Base-by-base conservation (phyloP, 2,329 filamentous ascomycete genomes). In the Colletotrichum tabaci region DNA sequence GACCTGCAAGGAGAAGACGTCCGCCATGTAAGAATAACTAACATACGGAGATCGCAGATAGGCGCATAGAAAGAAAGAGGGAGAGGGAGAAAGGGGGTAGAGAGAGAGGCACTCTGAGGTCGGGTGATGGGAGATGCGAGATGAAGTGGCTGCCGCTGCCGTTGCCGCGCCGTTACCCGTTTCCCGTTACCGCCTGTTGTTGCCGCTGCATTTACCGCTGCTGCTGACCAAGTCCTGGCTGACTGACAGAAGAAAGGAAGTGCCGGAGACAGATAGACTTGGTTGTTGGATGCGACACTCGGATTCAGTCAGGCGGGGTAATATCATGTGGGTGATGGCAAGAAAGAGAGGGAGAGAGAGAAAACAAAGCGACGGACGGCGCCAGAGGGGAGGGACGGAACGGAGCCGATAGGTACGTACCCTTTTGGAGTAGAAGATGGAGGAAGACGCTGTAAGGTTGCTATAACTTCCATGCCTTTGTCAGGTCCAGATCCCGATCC, bases 141-240 rank as follows among this genome's bases (percentile, higher is more conserved):
- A 21, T 61, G 42, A 26, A 46, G 57, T 66, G 47, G 64, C 63
- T 52, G 61, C 21, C 53, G 64, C 50, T 66, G 61, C 21, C 53
- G 64, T 47, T 66, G 61, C 40, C 47, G 65, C 65, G 71, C 10
- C 58, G 49, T 58, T 58, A 66, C 30, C 30, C 30, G 30, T 35
- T 35, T 35, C 30, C 70, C 62, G 21, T 63, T 56, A 47, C 65
- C 58, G 67, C 30, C 30, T 44, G 47, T 46, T 40, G 42, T 26
- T 49, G 60, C 69, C 38, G 42, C 50, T 60, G 49, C 46, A 35
- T 35, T 46, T 61, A 46, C 46, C 38, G 15, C 58, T 53, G 26
- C 35, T n/a, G 63, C 63, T 71, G 49, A 62, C 64, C 63, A 67
- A 71, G 67, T 57, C 30, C 30, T 35, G 30, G 30, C 30, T 9